phyloP scores from a whole-genome alignment of 495 filamentous ascomycete genomes.

The Lepraria neglecta region DNA sequence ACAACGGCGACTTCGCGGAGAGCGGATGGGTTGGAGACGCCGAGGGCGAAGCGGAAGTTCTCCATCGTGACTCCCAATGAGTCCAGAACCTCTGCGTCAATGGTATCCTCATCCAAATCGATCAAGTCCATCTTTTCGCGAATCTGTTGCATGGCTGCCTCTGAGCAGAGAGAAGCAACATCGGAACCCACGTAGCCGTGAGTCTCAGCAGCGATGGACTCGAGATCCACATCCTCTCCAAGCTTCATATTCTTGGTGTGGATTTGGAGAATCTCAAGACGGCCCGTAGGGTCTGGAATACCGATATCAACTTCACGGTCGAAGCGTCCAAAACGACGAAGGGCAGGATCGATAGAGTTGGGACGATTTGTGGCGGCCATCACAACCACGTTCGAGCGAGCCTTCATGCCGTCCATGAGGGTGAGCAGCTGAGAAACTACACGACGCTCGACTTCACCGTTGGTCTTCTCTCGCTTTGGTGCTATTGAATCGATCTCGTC shows the following conservation, averaged over 20 bases:
- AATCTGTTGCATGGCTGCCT: slow-evolving; percentile 99
- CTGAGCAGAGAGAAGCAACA: slow-evolving; percentile 96
- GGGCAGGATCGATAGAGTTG: slow-evolving; percentile 91
- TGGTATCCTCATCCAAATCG: slow-evolving; percentile 97
- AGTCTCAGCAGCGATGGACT: slow-evolving; percentile 94
- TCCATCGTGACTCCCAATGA: slow-evolving; percentile 98
- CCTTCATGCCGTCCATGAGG: slow-evolving; percentile 99
- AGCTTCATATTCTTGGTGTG: slow-evolving; percentile 99
- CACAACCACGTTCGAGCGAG: slow-evolving; percentile 93
- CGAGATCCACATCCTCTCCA: slow-evolving; percentile 90
- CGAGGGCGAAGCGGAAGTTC: slow-evolving; percentile 97
- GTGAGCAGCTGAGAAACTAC: slow-evolving; percentile 97
- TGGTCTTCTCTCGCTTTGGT: slow-evolving; percentile 99
- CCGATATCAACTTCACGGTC: slow-evolving; percentile 98
- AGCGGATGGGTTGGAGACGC: slow-evolving; percentile 96
- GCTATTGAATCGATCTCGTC: slow-evolving; percentile 99
- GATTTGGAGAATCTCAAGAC: slow-evolving; percentile 97
- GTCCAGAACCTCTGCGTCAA: slow-evolving; percentile 96
- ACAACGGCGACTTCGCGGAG: slow-evolving; percentile 98
- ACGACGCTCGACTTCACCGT: slow-evolving; percentile 96
- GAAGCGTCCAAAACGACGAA: slow-evolving; percentile 92
- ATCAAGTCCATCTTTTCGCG: slow-evolving; percentile 99
- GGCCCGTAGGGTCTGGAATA: slow-evolving; percentile 94
- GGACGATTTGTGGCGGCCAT: slow-evolving; percentile 98
- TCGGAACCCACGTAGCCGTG: slow-evolving; percentile 99